Evolutionary conservation across 768 basidiomycete genomes (phyloP), one percentile per base, ranked within the genome.

Genomic region (Cyathus striatus): DNA sequence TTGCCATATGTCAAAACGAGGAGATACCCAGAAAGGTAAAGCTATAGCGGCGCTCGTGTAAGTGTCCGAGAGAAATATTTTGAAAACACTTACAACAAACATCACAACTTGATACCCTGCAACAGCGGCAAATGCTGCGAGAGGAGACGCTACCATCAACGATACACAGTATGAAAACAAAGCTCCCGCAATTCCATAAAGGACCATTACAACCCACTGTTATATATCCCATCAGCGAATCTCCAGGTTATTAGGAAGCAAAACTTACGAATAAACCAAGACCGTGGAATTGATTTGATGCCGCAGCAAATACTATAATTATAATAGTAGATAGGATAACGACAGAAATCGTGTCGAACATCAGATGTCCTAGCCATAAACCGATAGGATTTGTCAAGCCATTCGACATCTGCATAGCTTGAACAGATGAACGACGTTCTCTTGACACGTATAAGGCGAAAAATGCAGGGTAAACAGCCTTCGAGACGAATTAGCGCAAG

Each of bases 401-500:
- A 18, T 36, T 36, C 20, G 35, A 36, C 17, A 36, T 9, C 17
- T 36, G 35, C 35, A 36, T 36, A 9, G 35, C 35, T 18, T 36
- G 35, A 18, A 36, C 35, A 10, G 35, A 36, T 12, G 35, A 36
- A 18, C 20, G 35, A 9, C 35, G 35, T 36, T 36, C 35, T 36
- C 20, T 36, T 36, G 35, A 7, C 10, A 36, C 35, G 17, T 36
- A 36, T 30, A 30, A 30, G n/a, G n/a, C 27, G n/a, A 30, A 88
- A 64, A 90, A 90, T 3, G 87, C 87, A n/a, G 88, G 85, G 54
- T 76, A 90, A 1, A 86, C 80, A 9, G 83, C 70, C 83, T 86
- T 42, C 12, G 48, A 34, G 3, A 17, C 16, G 17, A 9, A 26
- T 46, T n/a, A 41, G 17, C n/a, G 36, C 14, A 41, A 22, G 30